Evolutionary conservation across 73 alveolate genomes (phyloP).

Genomic region (Stentor coeruleus): DNA sequence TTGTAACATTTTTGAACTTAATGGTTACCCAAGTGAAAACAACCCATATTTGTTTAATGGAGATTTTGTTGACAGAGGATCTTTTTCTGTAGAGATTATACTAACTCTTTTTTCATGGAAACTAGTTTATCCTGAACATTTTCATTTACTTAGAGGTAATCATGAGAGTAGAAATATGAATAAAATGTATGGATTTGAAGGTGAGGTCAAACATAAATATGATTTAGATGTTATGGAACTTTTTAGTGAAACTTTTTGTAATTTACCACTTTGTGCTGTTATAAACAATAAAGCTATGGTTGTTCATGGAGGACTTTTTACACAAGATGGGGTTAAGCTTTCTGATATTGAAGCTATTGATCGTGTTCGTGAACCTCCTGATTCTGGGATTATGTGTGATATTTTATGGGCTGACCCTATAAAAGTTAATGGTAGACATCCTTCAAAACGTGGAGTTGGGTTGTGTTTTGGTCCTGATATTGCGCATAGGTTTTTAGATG

Average conservation of each 20-base stretch:
- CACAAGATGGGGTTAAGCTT: slow-evolving; percentile 92
- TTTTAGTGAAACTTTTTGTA: slow-evolving; percentile 75
- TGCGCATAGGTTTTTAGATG: slow-evolving; percentile 82
- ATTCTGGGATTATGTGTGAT: slow-evolving; percentile 77
- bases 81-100: slow-evolving; percentile 93
- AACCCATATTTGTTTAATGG: slow-evolving; percentile 98
- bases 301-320: slow-evolving; percentile 96
- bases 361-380: slow-evolving; percentile 92
- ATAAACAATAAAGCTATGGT: slow-evolving; percentile 86
- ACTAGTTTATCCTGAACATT: slow-evolving; percentile 83
- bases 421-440: slow-evolving; percentile 87
- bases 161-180: slow-evolving; percentile 91
- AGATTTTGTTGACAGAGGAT: slow-evolving; percentile 98
- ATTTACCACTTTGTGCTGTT: slow-evolving; percentile 90
- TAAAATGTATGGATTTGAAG: slow-evolving; percentile 94
- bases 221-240: slow-evolving; percentile 76
- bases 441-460: slow-evolving; percentile 96
- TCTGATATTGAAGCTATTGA: slow-evolving; percentile 77
- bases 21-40: slow-evolving; percentile 89
- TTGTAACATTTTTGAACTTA: slow-evolving; percentile 78
- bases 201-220: slow-evolving; percentile 92
- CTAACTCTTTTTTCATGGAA: slow-evolving; percentile 90
- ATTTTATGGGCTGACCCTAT: slow-evolving; percentile 96
- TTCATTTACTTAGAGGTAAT: slow-evolving; percentile 95
- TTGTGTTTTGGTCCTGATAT: slow-evolving; percentile 96